These are phyloP conservation scores for Claviceps digitariae DNA, from an alignment of 2,329 filamentous ascomycete species.

Conservation along the genomic window DNA sequence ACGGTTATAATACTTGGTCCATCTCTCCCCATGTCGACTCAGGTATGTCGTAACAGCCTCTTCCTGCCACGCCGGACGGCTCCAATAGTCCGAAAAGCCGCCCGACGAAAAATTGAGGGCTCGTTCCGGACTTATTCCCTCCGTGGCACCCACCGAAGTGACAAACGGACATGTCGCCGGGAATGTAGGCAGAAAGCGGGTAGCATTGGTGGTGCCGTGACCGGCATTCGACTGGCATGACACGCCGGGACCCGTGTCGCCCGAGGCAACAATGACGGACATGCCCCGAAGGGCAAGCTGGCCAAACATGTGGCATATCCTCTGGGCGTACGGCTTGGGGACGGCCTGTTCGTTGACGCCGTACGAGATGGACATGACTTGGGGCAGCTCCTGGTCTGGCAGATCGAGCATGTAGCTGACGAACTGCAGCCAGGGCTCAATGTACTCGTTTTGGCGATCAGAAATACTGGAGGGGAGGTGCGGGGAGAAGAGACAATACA, in stretches of 20 bases:
- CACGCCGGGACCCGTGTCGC: conserved; percentile 33
- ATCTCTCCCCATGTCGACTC: conserved; percentile 30
- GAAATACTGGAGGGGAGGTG: conserved; percentile 11
- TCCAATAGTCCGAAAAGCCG: conserved; percentile 35
- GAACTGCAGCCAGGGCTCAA: conserved; percentile 56
- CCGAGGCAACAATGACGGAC: conserved; percentile 50
- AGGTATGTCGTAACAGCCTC: conserved; percentile 32
- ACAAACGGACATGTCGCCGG: conserved; percentile 42
- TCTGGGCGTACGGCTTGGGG: conserved; percentile 40
- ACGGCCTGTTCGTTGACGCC: conserved; percentile 55
- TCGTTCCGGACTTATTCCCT: conserved; percentile 34
- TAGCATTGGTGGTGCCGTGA: conserved; percentile 17
- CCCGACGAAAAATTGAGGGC: conserved; percentile 39
- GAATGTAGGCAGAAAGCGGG: conserved; percentile 21
- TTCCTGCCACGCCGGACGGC: conserved; percentile 30
- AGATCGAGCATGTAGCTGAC: conserved; percentile 45
- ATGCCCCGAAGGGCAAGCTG: conserved; percentile 54
- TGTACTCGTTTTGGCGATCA: conserved; percentile 24
- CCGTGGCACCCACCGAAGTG: conserved; percentile 48
- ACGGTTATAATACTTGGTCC: conserved; percentile 31
- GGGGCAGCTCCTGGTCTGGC: conserved; percentile 40
- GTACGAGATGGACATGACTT: conserved; percentile 56
- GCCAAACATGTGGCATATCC: conserved; percentile 42
- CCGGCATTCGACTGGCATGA: conserved; percentile 25
- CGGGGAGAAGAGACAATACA: no score